phyloP scores from a whole-genome alignment of 2,329 filamentous ascomycete species.

The Rachicladosporium sp. region DNA sequence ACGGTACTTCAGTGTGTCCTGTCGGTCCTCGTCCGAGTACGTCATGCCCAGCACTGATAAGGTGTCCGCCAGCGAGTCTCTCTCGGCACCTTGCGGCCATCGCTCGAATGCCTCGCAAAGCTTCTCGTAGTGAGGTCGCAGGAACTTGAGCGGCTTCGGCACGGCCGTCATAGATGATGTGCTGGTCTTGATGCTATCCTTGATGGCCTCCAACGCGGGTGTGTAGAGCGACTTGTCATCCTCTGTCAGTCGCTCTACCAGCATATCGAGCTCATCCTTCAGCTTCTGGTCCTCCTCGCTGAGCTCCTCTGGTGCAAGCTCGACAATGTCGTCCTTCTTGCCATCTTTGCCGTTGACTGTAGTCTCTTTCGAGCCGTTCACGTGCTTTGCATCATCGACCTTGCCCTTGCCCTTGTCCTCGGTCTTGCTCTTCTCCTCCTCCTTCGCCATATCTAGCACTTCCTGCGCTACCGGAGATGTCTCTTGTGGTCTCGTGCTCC shows the following conservation, averaged over 20 bases:
- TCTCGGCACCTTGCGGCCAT: conserved; percentile 75
- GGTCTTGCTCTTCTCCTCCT: conserved; percentile 60
- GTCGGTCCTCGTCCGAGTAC: conserved; percentile 75
- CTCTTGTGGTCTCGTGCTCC: no score
- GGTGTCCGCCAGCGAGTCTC: conserved; percentile 83
- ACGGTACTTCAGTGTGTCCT: conserved; percentile 93
- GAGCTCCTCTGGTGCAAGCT: conserved; percentile 66
- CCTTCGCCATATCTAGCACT: conserved; percentile 58
- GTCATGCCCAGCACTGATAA: conserved; percentile 98
- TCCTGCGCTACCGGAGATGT: no score
- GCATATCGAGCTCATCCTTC: conserved; percentile 95
- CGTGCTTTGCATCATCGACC: conserved; percentile 54
- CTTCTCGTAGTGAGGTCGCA: conserved; percentile 89
- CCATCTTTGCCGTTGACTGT: conserved; percentile 48
- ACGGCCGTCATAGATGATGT: conserved; percentile 99
- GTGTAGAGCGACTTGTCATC: conserved; percentile 79
- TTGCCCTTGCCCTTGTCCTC: conserved; percentile 95
- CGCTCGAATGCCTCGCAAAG: conserved; percentile 78
- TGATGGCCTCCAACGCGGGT: conserved; percentile 87
- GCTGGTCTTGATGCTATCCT: conserved; percentile 96
- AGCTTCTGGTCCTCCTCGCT: conserved; percentile 97
- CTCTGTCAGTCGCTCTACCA: conserved; percentile 90
- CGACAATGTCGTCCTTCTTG: conserved; percentile 66
- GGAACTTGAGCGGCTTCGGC: conserved; percentile 94
- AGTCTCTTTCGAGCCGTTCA: conserved; percentile 38